These are phyloP conservation scores for Eremothecium cymbalariae DNA, from an alignment of 1,139 yeast species.

Conservation along the genomic window DNA sequence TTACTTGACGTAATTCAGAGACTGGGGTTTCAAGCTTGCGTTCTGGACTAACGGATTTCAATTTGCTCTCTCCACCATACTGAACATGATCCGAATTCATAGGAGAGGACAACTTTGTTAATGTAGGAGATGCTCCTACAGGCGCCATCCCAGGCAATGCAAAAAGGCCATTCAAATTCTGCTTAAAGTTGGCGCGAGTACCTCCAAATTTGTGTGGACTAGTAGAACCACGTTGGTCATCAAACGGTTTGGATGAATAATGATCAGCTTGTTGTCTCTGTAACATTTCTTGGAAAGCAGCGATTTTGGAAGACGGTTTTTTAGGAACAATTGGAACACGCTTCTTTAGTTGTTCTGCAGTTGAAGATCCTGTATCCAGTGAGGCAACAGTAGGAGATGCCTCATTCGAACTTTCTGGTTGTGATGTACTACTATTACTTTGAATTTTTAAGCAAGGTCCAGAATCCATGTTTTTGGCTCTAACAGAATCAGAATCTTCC, in stretches of 20 bases:
- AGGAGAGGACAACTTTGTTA: conserved; percentile 16
- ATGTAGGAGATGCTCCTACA: conserved; percentile 31
- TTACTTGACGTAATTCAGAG: conserved; percentile 37
- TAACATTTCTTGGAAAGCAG: conserved; percentile 71
- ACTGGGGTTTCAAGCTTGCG: too few relatives aligned
- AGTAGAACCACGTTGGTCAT: conserved; percentile 7
- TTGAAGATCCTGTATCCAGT: too few relatives aligned
- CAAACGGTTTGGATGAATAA: conserved; percentile 8
- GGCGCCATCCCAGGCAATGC: conserved; percentile 61
- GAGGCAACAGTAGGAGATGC: too few relatives aligned
- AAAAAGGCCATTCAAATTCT: conserved; percentile 50
- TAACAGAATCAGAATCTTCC: too few relatives aligned
- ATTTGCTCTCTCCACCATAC: too few relatives aligned
- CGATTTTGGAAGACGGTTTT: conserved; percentile 67
- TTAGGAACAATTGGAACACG: conserved; percentile 66
- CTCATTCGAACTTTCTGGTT: too few relatives aligned
- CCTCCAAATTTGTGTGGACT: conserved; percentile 8
- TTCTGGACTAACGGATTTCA: too few relatives aligned
- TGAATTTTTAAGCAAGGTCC: too few relatives aligned
- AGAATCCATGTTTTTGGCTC: too few relatives aligned
- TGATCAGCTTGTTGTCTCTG: conserved; percentile 27
- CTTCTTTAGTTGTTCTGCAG: too few relatives aligned
- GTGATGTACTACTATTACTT: too few relatives aligned
- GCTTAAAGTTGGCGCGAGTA: conserved; percentile 40
- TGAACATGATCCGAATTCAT: too few relatives aligned